phyloP scores from a whole-genome alignment of 805 yeast species.

The Candida chilensis region DNA sequence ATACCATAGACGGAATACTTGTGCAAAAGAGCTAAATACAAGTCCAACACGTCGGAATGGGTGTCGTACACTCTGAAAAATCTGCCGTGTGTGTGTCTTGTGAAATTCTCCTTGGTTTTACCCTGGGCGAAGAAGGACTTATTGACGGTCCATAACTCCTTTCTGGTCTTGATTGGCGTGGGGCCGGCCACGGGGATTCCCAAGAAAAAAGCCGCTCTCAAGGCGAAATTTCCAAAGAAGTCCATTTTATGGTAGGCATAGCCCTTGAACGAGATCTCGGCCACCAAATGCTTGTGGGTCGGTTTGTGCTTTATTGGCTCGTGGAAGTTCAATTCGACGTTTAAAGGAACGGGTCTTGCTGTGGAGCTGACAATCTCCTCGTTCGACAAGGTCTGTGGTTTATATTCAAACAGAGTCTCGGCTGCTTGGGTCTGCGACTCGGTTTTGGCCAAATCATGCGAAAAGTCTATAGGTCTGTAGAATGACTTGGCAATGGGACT shows the following conservation, averaged over 20 bases:
- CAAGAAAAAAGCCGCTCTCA: constrained; percentile 83
- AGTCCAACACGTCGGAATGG: constrained; percentile 74
- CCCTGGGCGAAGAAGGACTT: constrained; percentile 92
- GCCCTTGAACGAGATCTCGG: constrained; percentile 67
- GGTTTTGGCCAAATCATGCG: no score
- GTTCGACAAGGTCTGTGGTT: constrained; percentile 18
- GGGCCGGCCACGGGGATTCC: constrained; percentile 83
- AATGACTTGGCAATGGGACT: no score
- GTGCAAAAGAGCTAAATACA: constrained; percentile 69
- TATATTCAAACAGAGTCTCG: constrained; percentile 12
- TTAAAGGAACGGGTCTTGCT: constrained; percentile 67
- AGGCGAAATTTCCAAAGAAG: constrained; percentile 75
- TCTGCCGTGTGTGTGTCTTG: constrained; percentile 77
- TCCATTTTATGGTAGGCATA: constrained; percentile 64
- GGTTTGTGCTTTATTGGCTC: constrained; percentile 67
- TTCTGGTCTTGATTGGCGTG: constrained; percentile 54
- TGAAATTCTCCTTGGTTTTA: constrained; percentile 88
- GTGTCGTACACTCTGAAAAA: constrained; percentile 74
- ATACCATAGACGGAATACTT: constrained; percentile 78
- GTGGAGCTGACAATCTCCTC: constrained; percentile 10
- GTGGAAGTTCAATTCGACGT: constrained; percentile 72
- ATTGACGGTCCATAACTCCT: constrained; percentile 89
- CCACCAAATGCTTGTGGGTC: constrained; percentile 67
- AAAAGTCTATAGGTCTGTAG: no score
- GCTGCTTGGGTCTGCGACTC: neutral